Conservation (phyloP, 2,329 filamentous ascomycete species). For the Proliferodiscus dingleyae region DNA sequence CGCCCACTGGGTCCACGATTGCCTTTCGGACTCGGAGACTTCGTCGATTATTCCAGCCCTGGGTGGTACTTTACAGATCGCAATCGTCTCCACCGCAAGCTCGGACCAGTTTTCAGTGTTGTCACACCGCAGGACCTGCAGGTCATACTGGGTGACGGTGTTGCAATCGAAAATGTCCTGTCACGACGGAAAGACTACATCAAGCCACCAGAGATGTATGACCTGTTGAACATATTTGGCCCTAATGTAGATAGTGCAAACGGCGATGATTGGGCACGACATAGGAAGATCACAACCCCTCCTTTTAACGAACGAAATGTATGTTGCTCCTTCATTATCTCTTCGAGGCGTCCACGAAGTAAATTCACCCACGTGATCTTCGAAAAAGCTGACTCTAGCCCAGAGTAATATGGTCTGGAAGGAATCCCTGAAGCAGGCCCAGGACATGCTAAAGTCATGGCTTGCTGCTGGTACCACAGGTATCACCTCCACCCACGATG, state of each 20-base stretch:
- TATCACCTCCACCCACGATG: constrained; percentile 25
- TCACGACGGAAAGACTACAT: constrained; percentile 14
- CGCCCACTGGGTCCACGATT: constrained; percentile 3
- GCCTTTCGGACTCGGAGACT: constrained; percentile 10
- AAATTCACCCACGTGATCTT: not conserved
- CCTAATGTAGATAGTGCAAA: constrained; percentile 31
- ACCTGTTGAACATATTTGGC: constrained; percentile 30
- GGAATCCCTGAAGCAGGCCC: constrained; percentile 31
- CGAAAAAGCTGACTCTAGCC: not conserved
- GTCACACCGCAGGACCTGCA: constrained; percentile 7
- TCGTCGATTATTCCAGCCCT: constrained; percentile 4
- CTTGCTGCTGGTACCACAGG: not conserved
- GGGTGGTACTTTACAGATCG: constrained; percentile 8
- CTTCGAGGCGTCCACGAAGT: too few relatives aligned
- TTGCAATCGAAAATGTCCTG: constrained; percentile 13
- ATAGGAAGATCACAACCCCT: constrained; percentile 38
- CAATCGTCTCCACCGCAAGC: constrained; percentile 10
- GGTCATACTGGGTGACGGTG: constrained; percentile 13
- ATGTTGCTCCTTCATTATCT: too few relatives aligned
- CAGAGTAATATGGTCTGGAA: constrained; percentile 35
- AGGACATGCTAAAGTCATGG: constrained; percentile 31
- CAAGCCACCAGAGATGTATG: constrained; percentile 13
- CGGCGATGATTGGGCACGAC: constrained; percentile 38
- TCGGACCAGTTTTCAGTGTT: constrained; percentile 11
- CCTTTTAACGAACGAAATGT: constrained; percentile 40